These are phyloP conservation scores for Epichloe hybrida DNA, from an alignment of 2,329 filamentous ascomycete species.

Conservation along the genomic window DNA sequence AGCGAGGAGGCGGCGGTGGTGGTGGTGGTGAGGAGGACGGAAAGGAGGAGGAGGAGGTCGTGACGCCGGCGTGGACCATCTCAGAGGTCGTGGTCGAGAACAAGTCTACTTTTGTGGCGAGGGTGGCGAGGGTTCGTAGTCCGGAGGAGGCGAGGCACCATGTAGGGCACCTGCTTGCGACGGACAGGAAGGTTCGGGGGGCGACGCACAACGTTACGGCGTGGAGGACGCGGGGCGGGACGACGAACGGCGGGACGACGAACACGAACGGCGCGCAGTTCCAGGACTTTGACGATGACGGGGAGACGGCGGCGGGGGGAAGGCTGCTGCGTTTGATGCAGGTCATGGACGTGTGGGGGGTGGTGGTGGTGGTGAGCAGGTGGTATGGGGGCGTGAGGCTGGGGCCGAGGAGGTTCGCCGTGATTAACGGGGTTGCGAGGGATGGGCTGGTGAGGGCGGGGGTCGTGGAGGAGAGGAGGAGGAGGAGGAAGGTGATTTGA, in stretches of 20 bases:
- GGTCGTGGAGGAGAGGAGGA: slow-evolving; percentile 37
- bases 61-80: slow-evolving; percentile 49
- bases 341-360: slow-evolving; percentile 81
- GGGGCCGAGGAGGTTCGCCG: slow-evolving; percentile 75
- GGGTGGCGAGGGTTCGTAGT: slow-evolving; percentile 47
- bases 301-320: slow-evolving; percentile 83
- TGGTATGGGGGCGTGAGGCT: slow-evolving; percentile 93
- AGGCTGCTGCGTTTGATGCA: slow-evolving; percentile 83
- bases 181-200: slow-evolving; percentile 72
- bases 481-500: neutral
- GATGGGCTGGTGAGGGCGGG: slow-evolving; percentile 73
- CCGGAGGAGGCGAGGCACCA: slow-evolving; percentile 57
- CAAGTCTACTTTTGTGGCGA: slow-evolving; percentile 78
- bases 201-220: slow-evolving; percentile 95
- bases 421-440: slow-evolving; percentile 78
- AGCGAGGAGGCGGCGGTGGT: slow-evolving; percentile 3
- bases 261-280: slow-evolving; percentile 27
- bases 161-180: slow-evolving; percentile 62
- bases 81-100: slow-evolving; percentile 66
- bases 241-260: neutral
- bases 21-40: slow-evolving; percentile 21
- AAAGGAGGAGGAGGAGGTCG: slow-evolving; percentile 4
- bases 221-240: slow-evolving; percentile 60
- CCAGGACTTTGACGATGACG: slow-evolving; percentile 93
- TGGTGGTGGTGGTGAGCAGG: slow-evolving; percentile 80